These are phyloP conservation scores for Geranium incanum DNA, from an alignment of 441 rosid species.

Conservation along the genomic window DNA sequence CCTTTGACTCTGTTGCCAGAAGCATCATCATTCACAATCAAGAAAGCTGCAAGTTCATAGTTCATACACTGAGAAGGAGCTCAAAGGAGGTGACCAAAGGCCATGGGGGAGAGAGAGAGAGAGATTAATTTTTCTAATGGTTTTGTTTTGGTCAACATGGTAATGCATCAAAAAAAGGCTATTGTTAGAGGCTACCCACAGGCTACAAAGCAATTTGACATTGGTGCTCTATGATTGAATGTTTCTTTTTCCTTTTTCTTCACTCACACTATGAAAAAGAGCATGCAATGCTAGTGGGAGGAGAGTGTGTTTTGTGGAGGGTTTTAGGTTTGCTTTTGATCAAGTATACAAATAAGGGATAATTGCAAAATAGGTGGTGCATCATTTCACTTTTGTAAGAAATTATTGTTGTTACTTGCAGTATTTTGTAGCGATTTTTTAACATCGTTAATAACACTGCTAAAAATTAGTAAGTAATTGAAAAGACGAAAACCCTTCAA, in stretches of 20 bases:
- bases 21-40: background rate
- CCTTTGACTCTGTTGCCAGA: constrained; percentile 5
- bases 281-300: constrained; percentile 32
- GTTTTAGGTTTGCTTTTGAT: background rate
- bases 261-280: constrained; percentile 11
- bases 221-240: constrained; percentile 36
- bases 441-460: too few species aligned
- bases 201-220: constrained; percentile 14
- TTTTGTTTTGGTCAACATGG: constrained; percentile 40
- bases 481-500: too few species aligned
- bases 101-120: background rate
- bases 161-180: constrained; percentile 28
- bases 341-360: too few species aligned
- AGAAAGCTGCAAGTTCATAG: constrained; percentile 1
- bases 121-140: background rate
- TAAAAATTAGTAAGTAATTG: too few species aligned
- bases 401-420: too few species aligned
- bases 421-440: too few species aligned
- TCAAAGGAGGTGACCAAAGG: background rate
- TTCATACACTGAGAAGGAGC: background rate
- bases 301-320: background rate
- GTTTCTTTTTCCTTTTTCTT: background rate
- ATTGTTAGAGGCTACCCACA: background rate
- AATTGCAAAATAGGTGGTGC: too few species aligned
- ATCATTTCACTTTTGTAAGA: too few species aligned